phyloP scores from a whole-genome alignment of 2,329 filamentous ascomycete genomes.

The Penicillium sp. region DNA sequence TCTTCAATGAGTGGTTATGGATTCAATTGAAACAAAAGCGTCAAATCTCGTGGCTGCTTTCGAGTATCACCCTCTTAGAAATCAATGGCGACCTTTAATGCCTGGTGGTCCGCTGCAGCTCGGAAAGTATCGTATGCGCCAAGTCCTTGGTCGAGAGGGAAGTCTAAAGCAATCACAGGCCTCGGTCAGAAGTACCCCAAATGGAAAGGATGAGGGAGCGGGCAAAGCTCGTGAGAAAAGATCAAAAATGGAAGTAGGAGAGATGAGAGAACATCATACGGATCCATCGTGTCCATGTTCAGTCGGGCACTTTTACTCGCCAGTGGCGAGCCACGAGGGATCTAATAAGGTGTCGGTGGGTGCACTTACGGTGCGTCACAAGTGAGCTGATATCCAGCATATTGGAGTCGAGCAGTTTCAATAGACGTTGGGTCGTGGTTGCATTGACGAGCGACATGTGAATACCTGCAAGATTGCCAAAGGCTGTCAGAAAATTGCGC shows the following conservation, averaged over 20 bases:
- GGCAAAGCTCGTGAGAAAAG: too few relatives aligned
- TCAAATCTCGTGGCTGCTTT: too few relatives aligned
- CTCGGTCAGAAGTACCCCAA: background rate
- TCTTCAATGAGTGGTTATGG: too few relatives aligned
- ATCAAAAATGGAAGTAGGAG: too few relatives aligned
- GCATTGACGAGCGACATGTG: conserved; percentile 21
- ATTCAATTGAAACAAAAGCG: too few relatives aligned
- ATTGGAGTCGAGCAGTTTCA: conserved; percentile 13
- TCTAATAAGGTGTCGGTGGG: background rate
- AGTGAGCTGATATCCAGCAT: conserved; percentile 12
- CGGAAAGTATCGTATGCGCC: conserved; percentile 16
- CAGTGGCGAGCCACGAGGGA: background rate
- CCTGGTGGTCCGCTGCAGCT: conserved; percentile 12
- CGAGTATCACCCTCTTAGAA: conserved; percentile 8
- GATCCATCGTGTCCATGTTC: too few relatives aligned
- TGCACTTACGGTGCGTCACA: conserved; percentile 19
- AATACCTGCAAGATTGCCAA: conserved; percentile 32
- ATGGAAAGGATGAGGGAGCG: background rate
- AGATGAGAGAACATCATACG: too few relatives aligned
- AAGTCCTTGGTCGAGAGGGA: conserved; percentile 8
- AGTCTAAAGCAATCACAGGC: conserved; percentile 6
- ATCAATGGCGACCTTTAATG: conserved; percentile 20
- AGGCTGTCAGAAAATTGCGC: background rate
- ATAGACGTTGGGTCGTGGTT: conserved; percentile 13
- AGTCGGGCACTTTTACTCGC: too few relatives aligned